These are phyloP conservation scores for Heritiera littoralis DNA, from an alignment of 345 rosid genomes.

Conservation along the genomic window DNA sequence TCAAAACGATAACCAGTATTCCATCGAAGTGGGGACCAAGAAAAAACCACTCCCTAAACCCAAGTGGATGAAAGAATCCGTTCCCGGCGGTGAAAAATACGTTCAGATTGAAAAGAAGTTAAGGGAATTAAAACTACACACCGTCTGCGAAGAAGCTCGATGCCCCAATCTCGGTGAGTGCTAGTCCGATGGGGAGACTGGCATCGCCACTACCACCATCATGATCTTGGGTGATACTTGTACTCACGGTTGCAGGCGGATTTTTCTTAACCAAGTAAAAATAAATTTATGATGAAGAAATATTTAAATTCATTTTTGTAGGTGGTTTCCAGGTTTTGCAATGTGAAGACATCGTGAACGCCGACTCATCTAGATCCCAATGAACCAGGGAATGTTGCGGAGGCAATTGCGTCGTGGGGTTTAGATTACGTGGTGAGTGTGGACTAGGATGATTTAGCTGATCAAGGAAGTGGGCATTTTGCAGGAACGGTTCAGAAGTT, in stretches of 20 bases:
- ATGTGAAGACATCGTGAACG: slow-evolving; percentile 91
- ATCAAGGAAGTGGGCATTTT: slow-evolving; percentile 88
- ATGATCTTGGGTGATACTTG: slow-evolving; percentile 98
- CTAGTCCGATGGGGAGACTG: slow-evolving; percentile 99
- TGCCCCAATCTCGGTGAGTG: slow-evolving; percentile 94
- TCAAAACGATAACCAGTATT: slow-evolving; percentile 50
- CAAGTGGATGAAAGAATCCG: slow-evolving; percentile 93
- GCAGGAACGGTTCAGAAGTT: slow-evolving; percentile 74
- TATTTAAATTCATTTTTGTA: not conserved
- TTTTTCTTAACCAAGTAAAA: too few species aligned
- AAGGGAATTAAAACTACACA: slow-evolving; percentile 85
- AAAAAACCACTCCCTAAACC: slow-evolving; percentile 95
- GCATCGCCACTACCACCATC: slow-evolving; percentile 94
- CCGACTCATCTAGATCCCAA: slow-evolving; percentile 92
- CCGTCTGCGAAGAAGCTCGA: slow-evolving; percentile 96
- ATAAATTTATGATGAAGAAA: too few species aligned
- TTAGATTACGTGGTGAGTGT: slow-evolving; percentile 78
- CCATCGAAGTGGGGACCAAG: slow-evolving; percentile 95
- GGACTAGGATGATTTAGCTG: slow-evolving; percentile 82
- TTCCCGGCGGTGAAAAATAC: slow-evolving; percentile 93
- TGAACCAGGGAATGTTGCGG: slow-evolving; percentile 88
- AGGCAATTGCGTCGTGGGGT: slow-evolving; percentile 98
- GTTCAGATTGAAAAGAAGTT: slow-evolving; percentile 94
- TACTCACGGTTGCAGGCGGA: slow-evolving; percentile 91
- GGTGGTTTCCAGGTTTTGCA: slow-evolving; percentile 59